A percentile compares a stretch with the other conserved stretches of the same genome.
Evolutionary conservation across 1,284 basidiomycete species (phyloP).

Genomic region (Moesziomyces sp.): DNA sequence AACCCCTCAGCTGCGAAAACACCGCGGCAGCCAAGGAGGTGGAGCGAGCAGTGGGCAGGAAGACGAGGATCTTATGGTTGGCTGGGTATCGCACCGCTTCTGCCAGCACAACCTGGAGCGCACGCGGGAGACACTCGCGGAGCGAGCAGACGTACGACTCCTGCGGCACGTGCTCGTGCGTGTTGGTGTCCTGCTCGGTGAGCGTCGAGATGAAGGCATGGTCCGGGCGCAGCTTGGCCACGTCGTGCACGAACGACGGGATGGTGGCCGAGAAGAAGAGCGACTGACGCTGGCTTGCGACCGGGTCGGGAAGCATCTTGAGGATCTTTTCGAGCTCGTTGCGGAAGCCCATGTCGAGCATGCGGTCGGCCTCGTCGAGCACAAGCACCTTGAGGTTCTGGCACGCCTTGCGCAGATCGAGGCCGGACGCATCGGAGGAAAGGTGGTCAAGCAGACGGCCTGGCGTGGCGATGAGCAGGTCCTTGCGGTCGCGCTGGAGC

Average conservation of each 20-base stretch:
- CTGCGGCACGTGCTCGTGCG: slow-evolving; percentile 77
- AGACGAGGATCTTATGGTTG: slow-evolving; percentile 68
- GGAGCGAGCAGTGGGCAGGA: slow-evolving; percentile 78
- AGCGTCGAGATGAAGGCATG: slow-evolving; percentile 77
- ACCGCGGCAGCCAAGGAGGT: slow-evolving; percentile 73
- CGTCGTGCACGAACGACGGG: slow-evolving; percentile 68
- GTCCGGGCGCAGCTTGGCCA: slow-evolving; percentile 64
- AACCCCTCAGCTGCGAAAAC: slow-evolving; percentile 24
- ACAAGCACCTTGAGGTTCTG: slow-evolving; percentile 67
- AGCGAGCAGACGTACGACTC: slow-evolving; percentile 42
- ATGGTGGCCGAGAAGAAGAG: slow-evolving; percentile 72
- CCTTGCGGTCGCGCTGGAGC: slow-evolving; percentile 59
- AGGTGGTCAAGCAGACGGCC: slow-evolving; percentile 71
- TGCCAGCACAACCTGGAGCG: slow-evolving; percentile 67
- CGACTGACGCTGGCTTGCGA: slow-evolving; percentile 69
- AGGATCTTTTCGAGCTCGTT: slow-evolving; percentile 64
- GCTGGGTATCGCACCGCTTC: slow-evolving; percentile 62
- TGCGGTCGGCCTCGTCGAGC: slow-evolving; percentile 71
- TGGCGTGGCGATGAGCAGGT: slow-evolving; percentile 71
- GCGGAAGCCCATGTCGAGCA: slow-evolving; percentile 69
- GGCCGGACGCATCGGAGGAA: slow-evolving; percentile 66
- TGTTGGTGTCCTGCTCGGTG: slow-evolving; percentile 74
- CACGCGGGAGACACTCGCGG: slow-evolving; percentile 70
- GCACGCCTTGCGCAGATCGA: slow-evolving; percentile 58
- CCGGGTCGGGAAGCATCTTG: slow-evolving; percentile 65